Evolutionary conservation across 495 filamentous ascomycete species (phyloP), one percentile per base, ranked within the genome.

Genomic region (Penicillium cataractarum): DNA sequence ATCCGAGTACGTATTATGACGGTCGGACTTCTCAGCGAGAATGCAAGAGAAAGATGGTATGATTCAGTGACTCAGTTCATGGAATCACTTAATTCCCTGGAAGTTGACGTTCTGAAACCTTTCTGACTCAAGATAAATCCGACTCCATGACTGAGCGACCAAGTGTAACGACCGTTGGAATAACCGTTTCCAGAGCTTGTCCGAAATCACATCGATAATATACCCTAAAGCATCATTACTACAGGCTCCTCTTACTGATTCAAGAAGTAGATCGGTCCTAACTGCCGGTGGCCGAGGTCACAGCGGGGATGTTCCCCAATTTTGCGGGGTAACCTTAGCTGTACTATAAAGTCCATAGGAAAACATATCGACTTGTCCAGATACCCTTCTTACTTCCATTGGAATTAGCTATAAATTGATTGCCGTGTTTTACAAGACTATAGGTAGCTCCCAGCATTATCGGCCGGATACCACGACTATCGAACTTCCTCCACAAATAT

Each of bases 11-110:
- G 4, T 15, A 32, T 0, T 6, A 19, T 6, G 6, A 21, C 27
- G 31, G n/a, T 32, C 50, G 50, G 50, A 53, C 50, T 53, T 53
- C 29, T 6, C 12, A 32, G 50, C 50, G 50, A 53, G 26, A 51
- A 4, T 24, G 10, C 22, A 3, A 21, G n/a, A 31, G 29, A n/a
- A n/a, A n/a, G n/a, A n/a, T n/a, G n/a, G n/a, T n/a, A n/a, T n/a
- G n/a, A n/a, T n/a, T n/a, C n/a, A n/a, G n/a, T n/a, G n/a, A n/a
- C n/a, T n/a, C n/a, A n/a, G n/a, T n/a, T n/a, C n/a, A n/a, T n/a
- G n/a, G n/a, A n/a, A n/a, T n/a, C n/a, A n/a, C n/a, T n/a, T n/a
- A n/a, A n/a, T n/a, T n/a, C n/a, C n/a, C n/a, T n/a, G n/a, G n/a
- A n/a, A n/a, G n/a, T n/a, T n/a, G n/a, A n/a, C n/a, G n/a, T n/a